Base-by-base conservation (phyloP, 352 stramenopile species). In the Pythium chondricola region DNA sequence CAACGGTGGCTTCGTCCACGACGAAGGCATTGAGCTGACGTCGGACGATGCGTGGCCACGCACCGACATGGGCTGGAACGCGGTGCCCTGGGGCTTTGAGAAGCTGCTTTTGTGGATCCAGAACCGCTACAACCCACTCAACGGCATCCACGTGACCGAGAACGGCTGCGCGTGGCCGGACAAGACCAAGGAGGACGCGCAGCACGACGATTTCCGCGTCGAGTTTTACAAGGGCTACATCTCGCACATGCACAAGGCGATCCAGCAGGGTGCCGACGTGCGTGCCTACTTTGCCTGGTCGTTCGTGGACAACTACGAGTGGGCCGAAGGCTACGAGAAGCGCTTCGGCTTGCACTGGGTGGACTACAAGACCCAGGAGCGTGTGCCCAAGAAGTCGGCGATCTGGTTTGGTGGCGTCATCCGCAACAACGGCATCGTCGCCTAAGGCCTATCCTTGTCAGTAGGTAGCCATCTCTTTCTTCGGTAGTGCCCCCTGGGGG, bases 241-340 rank as follows among this genome's bases (percentile, higher is more conserved):
- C 42, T 58, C 62, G 22, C 82, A 71, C 37, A 84, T 95, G 36
- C 70, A 82, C 59, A 61, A 61, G 21, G 70, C 67, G 24, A 73
- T 82, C 26, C 43, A 59, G 20, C 47, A 83, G 21, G 72, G 70
- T 18, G 75, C 67, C 14, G 72, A 87, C 36, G 72, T 87, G 40
- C 71, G 71, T 20, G 87, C 83, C 4, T 98, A 97, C 60, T 95
- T 92, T 64, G 85, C 83, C 16, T 98, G 92, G 89, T 90, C 71
- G 32, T 83, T 97, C 24, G 58, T 98, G 41, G 92, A 98, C 61
- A 98, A 98, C 56, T 98, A 96, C 64, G 93, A 98, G 60, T 98
- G 95, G 95, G 69, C 88, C 29, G 58, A 63, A 6, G 71, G 71
- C 36, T 85, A 76, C 57, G 52, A 41, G 25, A 80, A 79, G 56